phyloP scores from a whole-genome alignment of 192 early-diverging fungal species.

The Dissophora ornata region DNA sequence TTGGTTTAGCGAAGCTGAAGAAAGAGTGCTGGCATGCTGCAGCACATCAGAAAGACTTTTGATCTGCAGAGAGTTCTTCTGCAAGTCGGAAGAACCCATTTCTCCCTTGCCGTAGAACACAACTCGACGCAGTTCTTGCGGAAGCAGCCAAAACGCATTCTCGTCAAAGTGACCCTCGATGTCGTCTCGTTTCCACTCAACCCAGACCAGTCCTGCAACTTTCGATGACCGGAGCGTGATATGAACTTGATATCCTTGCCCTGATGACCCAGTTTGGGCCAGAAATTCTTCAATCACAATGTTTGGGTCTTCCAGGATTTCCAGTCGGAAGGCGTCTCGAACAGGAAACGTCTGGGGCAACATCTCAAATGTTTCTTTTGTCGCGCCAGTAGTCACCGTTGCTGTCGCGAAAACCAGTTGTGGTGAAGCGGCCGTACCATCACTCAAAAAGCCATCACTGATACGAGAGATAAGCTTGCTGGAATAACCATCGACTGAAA shows the following conservation, averaged over 20 bases:
- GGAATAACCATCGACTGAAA: conserved; percentile 4
- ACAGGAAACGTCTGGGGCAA: conserved; percentile 25
- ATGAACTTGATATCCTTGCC: neutral
- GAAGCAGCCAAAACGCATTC: conserved; percentile 37
- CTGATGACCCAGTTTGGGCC: neutral
- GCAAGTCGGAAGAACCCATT: neutral
- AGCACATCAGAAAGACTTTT: conserved; percentile 14
- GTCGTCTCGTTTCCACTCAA: conserved; percentile 16
- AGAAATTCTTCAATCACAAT: neutral
- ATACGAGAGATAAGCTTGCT: neutral
- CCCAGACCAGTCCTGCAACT: conserved; percentile 27
- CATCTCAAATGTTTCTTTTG: conserved; percentile 8
- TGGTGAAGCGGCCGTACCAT: neutral
- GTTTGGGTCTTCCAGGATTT: neutral
- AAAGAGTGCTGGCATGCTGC: too few species aligned
- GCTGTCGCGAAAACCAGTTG: conserved; percentile 1
- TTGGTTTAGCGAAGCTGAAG: too few species aligned
- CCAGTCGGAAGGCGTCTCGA: conserved; percentile 9
- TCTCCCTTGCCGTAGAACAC: conserved; percentile 8
- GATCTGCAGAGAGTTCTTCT: conserved; percentile 2
- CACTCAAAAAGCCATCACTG: neutral
- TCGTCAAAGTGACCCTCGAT: conserved; percentile 32
- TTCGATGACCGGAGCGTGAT: conserved; percentile 5
- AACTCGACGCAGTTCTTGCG: neutral
- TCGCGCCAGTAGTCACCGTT: neutral